Base-by-base conservation (phyloP, 1,284 basidiomycete genomes). In the Hymenochaete sp. region DNA sequence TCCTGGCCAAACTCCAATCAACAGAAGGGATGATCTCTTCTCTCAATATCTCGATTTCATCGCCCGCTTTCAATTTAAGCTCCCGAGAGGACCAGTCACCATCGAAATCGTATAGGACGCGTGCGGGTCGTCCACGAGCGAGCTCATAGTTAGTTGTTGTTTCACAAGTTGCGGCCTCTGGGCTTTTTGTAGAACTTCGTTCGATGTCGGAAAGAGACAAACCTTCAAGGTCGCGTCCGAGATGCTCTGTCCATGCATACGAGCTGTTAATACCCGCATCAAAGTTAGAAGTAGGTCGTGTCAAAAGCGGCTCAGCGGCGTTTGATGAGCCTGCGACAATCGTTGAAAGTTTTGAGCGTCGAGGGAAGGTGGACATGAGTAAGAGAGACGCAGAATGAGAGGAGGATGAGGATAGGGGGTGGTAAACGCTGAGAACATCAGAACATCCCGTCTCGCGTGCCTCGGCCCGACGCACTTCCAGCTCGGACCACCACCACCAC, bases 261-360 rank as follows among this genome's bases (percentile, higher is more conserved):
- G 84, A 87, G 3, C 80, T 71, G 60, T 87, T 84, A 59, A 87
- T 69, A 2, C 84, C 82, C 4, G 77, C 74, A 59, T 86, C 84
- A 55, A 86, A 85, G 44, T 77, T 19, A 11, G 43, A 45, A 6
- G 44, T 45, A 4, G 37, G 26, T 11, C 44, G 44, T 22, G 37
- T 37, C 13, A 38, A 27, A 9, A 32, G 18, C 6, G 44, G 44
- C 26, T 38, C 21, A 8, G 38, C 41, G n/a, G n/a, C n/a, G n/a
- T n/a, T n/a, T n/a, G 25, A 29, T 8, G 25, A 29, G 8, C 19
- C 28, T 16, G 21, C 25, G 16, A 25, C 21, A 16, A 28, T 29
- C 13, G 42, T 22, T 16, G 45, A 32, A 22, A 28, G 31, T 19
- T 50, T 39, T 18, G 47, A 26, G 27, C 39, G 33, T 25, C 49